A percentile compares a stretch with the other conserved stretches of the same genome.
These are phyloP conservation scores for Fonsecaea multimorphosa DNA, from an alignment of 2,329 filamentous ascomycete species.

Conservation along the genomic window DNA sequence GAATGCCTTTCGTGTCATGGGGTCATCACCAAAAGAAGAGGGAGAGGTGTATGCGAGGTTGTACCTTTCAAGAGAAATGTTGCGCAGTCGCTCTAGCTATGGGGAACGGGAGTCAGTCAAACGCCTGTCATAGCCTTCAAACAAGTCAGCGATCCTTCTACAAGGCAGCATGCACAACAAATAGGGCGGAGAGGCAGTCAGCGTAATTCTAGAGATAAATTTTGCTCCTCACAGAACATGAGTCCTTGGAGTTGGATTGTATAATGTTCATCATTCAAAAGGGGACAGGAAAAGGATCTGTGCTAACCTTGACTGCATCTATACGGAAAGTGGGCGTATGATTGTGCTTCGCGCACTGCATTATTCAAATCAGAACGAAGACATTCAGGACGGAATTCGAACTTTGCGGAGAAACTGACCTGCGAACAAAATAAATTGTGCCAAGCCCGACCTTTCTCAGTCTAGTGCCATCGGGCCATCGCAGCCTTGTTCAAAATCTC, in stretches of 20 bases:
- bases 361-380: not conserved
- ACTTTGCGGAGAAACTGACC: not conserved
- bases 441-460: not conserved
- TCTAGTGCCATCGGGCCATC: not conserved
- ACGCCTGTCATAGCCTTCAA: constrained; percentile 15
- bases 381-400: not conserved
- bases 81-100: not conserved
- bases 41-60: constrained; percentile 30
- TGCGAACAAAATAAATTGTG: not conserved
- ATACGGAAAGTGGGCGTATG: not conserved
- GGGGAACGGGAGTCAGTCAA: constrained; percentile 6
- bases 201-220: constrained; percentile 63
- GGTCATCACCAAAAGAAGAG: constrained; percentile 62
- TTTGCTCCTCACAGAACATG: constrained; percentile 55
- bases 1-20: constrained; percentile 71
- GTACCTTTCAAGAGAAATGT: constrained; percentile 53
- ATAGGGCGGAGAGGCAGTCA: constrained; percentile 46
- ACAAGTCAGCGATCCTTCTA: constrained; percentile 13
- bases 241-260: constrained; percentile 66
- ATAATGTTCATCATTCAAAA: constrained; percentile 51
- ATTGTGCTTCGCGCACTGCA: not conserved
- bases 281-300: not conserved
- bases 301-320: constrained; percentile 9
- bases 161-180: not conserved
- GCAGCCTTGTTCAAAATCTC: not conserved